These are phyloP conservation scores for Fraxinus greggii DNA, from an alignment of 305 asterid genomes.

Conservation along the genomic window DNA sequence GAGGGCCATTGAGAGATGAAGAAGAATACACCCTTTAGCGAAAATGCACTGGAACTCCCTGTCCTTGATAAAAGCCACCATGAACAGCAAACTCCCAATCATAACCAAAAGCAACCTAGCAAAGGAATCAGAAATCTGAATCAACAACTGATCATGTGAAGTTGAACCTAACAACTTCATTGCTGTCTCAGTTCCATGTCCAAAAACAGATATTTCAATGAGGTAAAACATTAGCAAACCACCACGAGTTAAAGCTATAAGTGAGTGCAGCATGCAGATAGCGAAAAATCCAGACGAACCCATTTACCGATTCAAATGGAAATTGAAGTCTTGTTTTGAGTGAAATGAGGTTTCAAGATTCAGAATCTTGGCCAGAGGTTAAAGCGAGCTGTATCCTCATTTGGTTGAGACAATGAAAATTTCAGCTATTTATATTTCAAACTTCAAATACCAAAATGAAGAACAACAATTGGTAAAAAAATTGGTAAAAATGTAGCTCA, in stretches of 20 bases:
- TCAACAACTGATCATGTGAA: slow-evolving; percentile 46
- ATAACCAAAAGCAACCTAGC: slow-evolving; percentile 62
- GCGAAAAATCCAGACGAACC: slow-evolving; percentile 50
- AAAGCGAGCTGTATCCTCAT: background rate
- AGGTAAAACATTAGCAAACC: slow-evolving; percentile 57
- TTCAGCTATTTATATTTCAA: background rate
- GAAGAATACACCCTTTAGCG: slow-evolving; percentile 51
- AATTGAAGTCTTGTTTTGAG: background rate
- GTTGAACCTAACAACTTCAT: slow-evolving; percentile 58
- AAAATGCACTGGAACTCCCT: slow-evolving; percentile 62
- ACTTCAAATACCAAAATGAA: background rate
- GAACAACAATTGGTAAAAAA: background rate
- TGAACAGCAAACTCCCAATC: slow-evolving; percentile 52
- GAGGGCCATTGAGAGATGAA: slow-evolving; percentile 55
- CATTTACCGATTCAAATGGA: slow-evolving; percentile 26
- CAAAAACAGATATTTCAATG: slow-evolving; percentile 46
- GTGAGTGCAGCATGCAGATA: slow-evolving; percentile 55
- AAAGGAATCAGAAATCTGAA: slow-evolving; percentile 57
- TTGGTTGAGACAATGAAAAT: background rate
- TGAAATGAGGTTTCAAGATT: background rate
- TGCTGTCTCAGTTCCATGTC: slow-evolving; percentile 58
- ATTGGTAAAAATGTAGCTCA: background rate
- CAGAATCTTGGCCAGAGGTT: background rate
- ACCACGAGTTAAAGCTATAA: slow-evolving; percentile 44
- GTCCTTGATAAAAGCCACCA: slow-evolving; percentile 69